A percentile compares a stretch with the other conserved stretches of the same genome.
These are phyloP conservation scores for Hyaloperonospora arabidopsidis DNA, from an alignment of 352 stramenopile genomes.

Conservation along the genomic window DNA sequence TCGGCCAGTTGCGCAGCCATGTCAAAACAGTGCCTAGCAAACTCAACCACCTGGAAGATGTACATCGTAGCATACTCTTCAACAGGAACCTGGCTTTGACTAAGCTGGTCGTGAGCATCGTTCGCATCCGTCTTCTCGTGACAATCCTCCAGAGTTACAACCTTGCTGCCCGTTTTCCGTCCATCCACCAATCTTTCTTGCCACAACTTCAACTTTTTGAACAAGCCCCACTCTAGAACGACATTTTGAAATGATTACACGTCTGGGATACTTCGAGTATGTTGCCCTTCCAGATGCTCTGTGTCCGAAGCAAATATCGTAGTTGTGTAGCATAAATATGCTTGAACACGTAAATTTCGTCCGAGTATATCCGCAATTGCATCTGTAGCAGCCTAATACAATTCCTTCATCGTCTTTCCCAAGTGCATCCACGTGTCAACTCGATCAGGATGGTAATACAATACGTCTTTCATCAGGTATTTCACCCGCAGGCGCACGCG, in stretches of 20 bases:
- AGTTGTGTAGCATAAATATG: conserved; percentile 32
- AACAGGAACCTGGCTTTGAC: conserved; percentile 23
- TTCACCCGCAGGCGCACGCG: conserved; percentile 47
- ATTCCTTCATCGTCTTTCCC: conserved; percentile 57
- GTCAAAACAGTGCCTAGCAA: conserved; percentile 49
- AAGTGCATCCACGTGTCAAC: conserved; percentile 63
- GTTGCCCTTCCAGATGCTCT: neutral
- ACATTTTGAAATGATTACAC: conserved; percentile 34
- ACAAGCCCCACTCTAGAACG: conserved; percentile 37
- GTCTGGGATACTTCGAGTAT: neutral
- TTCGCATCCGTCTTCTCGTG: conserved; percentile 6
- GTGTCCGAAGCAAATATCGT: conserved; percentile 1
- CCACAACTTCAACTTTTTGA: conserved; percentile 53
- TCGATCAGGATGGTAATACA: conserved; percentile 50
- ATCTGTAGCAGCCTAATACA: conserved; percentile 59
- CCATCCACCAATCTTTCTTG: conserved; percentile 20
- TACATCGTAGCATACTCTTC: conserved; percentile 41
- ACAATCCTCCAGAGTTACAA: neutral
- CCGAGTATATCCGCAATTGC: conserved; percentile 47
- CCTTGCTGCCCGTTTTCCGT: conserved; percentile 10
- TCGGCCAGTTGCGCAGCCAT: conserved; percentile 49
- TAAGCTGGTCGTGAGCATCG: neutral
- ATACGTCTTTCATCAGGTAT: conserved; percentile 53
- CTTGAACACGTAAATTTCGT: conserved; percentile 31
- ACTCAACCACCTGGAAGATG: conserved; percentile 51